Base-by-base conservation (phyloP, 495 filamentous ascomycete species). In the Ascobolus immersus region DNA sequence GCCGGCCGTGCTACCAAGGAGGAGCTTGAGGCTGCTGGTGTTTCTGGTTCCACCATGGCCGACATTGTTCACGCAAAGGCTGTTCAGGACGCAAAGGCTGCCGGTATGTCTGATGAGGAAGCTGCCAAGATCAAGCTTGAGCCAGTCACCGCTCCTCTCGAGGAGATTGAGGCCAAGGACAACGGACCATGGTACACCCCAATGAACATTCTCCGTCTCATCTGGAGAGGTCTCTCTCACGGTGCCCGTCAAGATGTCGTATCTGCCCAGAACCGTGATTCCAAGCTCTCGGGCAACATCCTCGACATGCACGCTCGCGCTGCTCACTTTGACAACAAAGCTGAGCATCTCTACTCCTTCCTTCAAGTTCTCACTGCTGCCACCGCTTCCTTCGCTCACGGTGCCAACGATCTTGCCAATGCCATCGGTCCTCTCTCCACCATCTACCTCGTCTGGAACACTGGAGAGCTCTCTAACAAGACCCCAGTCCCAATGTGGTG, bases 361-460 rank as follows among this genome's bases (percentile, higher is more conserved):
- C 53, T 77, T 38, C 75, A 82, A 56, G 51, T 80, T 37, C 39
- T 77, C 28, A 78, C 72, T 12, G 76, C 76, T 32, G 67, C 64
- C 51, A 77, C 72, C 17, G 68, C 71, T 4, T 77, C 72, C 2
- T 77, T 82, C 36, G 68, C 74, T 2, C 76, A 82, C 54, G 76
- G 76, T 33, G 69, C 74, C 44, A 84, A 84, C 51, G 77, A 80
- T 48, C 65, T 80, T 38, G 60, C 68, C 28, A 78, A 79, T 55
- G 72, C 75, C 10, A 66, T 78, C 41, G 75, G 75, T 8, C 73
- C 73, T 18, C 75, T 62, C 52, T 65, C 72, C 22, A 70, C 65
- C 31, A 66, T 77, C 48, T 80, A 67, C 58, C 49, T 68, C 17
- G 60, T 69, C 40, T 84, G 73, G 72, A 49, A 53, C 10, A 50